Evolutionary conservation across 495 filamentous ascomycete genomes (phyloP), one percentile per base, ranked within the genome.

Genomic region (Astrothelium subdiscretum): DNA sequence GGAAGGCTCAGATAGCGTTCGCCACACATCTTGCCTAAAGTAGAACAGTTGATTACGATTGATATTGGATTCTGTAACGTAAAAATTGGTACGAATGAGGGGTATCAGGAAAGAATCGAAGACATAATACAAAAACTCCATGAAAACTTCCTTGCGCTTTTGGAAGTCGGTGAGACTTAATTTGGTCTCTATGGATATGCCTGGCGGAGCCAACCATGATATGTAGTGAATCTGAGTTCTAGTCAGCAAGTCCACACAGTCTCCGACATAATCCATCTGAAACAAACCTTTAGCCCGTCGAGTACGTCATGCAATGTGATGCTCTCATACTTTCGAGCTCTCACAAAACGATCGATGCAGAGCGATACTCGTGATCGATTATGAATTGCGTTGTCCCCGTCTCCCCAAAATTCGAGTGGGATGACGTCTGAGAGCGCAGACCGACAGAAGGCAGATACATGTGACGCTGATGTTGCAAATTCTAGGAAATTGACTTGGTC

Each of bases 21-120:
- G 81, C 94, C 94, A 98, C 40, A 91, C 79, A 68, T 98, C 94
- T 65, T 98, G 95, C 3, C 92, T 86, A 67, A 97, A 97, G 75
- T 89, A 98, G 73, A 96, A 96, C 0, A 97, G 75, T 6, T 85
- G 84, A 68, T 95, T 90, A 27, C 84, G 80, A 68, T 97, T 86
- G 5, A 79, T 75, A 65, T 84, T 89, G 1, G 90, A 92, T 71
- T 98, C 94, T 0, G 94, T 98, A 27, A 97, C 89, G 67, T 98
- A 90, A 66, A 98, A 98, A 68, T 94, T 89, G 24, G 81, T 81
- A 18, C 90, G 85, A 58, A 98, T 81, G 0, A 97, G 81, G 6
- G 94, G 94, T 64, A 97, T 89, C 20, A 98, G 67, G 31, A 97
- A 77, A 0, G 91, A 95, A 67, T 98, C 92, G 65, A 97, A 92